These are phyloP conservation scores for Fusarium sp. DNA, from an alignment of 2,329 filamentous ascomycete genomes.

Conservation along the genomic window DNA sequence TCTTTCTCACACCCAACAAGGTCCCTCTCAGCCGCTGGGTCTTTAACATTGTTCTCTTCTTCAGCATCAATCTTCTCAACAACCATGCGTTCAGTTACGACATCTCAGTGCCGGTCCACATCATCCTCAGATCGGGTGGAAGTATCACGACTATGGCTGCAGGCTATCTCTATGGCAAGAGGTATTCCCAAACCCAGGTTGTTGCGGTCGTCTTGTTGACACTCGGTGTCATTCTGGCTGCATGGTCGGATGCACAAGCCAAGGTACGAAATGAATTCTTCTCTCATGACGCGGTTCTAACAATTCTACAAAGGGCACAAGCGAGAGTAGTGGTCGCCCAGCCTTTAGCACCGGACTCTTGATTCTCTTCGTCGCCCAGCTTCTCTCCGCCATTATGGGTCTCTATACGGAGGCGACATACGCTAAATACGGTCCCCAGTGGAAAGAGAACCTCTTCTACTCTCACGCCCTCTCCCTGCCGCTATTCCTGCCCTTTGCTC, in stretches of 20 bases:
- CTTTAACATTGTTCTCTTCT: conserved; percentile 90
- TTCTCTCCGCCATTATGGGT: conserved; percentile 93
- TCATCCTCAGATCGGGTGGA: conserved; percentile 93
- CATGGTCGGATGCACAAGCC: conserved; percentile 86
- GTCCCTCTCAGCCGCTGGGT: conserved; percentile 89
- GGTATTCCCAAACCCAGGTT: conserved; percentile 83
- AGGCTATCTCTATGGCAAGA: conserved; percentile 87
- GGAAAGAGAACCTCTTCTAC: conserved; percentile 97
- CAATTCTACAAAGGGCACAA: conserved; percentile 23
- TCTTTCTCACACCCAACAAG: conserved; percentile 79
- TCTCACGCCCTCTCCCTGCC: conserved; percentile 81
- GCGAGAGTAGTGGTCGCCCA: conserved; percentile 40
- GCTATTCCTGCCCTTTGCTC: conserved; percentile 78
- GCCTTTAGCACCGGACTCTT: conserved; percentile 73
- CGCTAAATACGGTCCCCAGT: conserved; percentile 84
- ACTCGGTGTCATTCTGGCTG: conserved; percentile 84
- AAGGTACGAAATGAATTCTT: conserved; percentile 69
- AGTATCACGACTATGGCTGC: conserved; percentile 95
- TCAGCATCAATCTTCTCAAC: conserved; percentile 93
- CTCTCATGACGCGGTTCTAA: not conserved
- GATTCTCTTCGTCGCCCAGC: conserved; percentile 87
- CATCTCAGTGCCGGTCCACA: conserved; percentile 96
- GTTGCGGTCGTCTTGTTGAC: conserved; percentile 86
- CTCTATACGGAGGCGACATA: conserved; percentile 95
- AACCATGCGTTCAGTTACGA: conserved; percentile 98